Evolutionary conservation across 2,329 filamentous ascomycete species (phyloP), one percentile per base, ranked within the genome.

Genomic region (Simplicillium aogashimaense): DNA sequence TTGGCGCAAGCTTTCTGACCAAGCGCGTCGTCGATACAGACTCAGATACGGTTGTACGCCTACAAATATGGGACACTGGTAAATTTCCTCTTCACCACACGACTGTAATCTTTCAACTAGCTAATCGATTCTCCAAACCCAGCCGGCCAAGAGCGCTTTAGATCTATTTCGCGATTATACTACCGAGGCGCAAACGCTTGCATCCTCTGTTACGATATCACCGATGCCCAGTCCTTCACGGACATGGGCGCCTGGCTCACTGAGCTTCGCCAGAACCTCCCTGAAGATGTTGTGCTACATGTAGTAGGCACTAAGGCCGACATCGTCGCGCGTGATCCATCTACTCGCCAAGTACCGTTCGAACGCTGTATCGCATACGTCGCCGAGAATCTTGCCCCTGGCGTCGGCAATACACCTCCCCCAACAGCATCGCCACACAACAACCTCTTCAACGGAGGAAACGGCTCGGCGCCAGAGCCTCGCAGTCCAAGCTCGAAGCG

Each of bases 271-370:
- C 76, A 78, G 47, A 89, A 92, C 56, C 74, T 90, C 16, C 77
- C 78, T 3, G 64, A 80, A 43, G 84, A 89, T 50, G 81, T 94
- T 39, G 82, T 95, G 36, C 74, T 95, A 5, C 89, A 95, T 58
- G 83, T 95, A n/a, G 89, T 97, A 8, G 92, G 90, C 47, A 97
- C 87, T 10, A 94, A 94, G 59, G 81, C 84, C 45, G 90, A 98
- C 61, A 79, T 97, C 35, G 89, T 95, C 38, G 82, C 88, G 32
- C 74, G 83, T 50, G 87, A 95, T 46, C 88, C 90, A 5, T 72
- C 74, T 6, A 70, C 72, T 45, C 80, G 90, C 41, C 80, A 89
- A 55, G 87, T 98, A 6, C 86, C 89, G 15, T 97, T 97, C 58
- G 90, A 98, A 63, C 78, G 86, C 47, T 95, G 89, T 58, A 95